Evolutionary conservation across 2,329 filamentous ascomycete genomes (phyloP), one percentile per base, ranked within the genome.

Genomic region (Fusarium anguioides): DNA sequence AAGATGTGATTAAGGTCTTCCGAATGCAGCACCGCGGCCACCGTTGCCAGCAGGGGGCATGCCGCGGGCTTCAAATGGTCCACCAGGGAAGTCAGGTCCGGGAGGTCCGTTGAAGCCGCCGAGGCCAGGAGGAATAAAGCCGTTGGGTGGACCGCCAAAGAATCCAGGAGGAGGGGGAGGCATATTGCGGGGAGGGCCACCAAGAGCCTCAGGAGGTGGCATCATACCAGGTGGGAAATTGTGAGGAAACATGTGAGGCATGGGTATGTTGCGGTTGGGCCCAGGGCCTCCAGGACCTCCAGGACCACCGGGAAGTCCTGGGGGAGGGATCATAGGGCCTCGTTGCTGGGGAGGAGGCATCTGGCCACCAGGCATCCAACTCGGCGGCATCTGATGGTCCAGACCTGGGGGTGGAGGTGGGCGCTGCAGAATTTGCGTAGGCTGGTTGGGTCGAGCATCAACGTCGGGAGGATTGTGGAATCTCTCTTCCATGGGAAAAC

Each of bases 381-480:
- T 83, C 18, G 83, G 85, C 18, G 84, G 85, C 78, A 89, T 84
- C 70, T 86, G 84, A 44, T 86, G 84, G 42, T 89, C 87, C 37
- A 90, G 77, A 9, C 88, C 87, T 4, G 86, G 86, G 18, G 84
- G 85, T 2, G 83, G 84, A 7, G 84, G 86, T n/a, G 86, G 87
- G 8, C 87, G 85, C 75, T 90, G 87, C 21, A 90, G 76, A 51
- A 90, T 90, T 73, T 90, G 87, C 6, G 87, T 89, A 6, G 86
- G 87, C 66, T 87, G 85, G 57, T 82, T 82, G 24, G 80, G 80
- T 35, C 81, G 81, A 57, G 75, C 69, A 39, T 87, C 84, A 23
- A 76, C 78, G 26, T 87, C 83, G 15, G 78, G 39, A 24, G 55
- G 75, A 47, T 80, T 81, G 53, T 83, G 83, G 71, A 84, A 85